Evolutionary conservation across 129 eudicot genomes (phyloP).

Genomic region (Erigeron canadensis): DNA sequence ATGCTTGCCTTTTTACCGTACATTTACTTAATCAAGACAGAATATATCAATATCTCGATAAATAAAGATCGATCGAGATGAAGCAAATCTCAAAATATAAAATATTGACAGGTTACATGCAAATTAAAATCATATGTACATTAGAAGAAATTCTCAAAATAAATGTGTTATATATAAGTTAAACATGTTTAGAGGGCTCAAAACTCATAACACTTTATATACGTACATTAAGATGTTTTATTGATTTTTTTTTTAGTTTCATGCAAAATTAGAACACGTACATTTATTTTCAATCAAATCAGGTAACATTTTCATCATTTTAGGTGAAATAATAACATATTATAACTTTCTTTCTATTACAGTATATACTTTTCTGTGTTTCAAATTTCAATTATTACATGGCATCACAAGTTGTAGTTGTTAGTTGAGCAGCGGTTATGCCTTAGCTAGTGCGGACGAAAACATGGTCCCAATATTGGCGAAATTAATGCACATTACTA

Average conservation of each 20-base stretch:
- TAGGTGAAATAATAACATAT: too few species aligned
- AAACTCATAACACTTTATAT: background rate
- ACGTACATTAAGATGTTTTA: background rate
- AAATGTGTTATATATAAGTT: too few species aligned
- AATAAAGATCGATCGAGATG: too few species aligned
- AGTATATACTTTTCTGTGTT: too few species aligned
- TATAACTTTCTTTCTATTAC: too few species aligned
- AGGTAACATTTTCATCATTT: background rate
- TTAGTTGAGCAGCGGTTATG: background rate
- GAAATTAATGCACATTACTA: background rate
- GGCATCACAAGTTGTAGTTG: too few species aligned
- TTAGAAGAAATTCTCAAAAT: too few species aligned
- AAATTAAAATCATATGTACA: background rate
- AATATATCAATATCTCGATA: too few species aligned
- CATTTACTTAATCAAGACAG: background rate
- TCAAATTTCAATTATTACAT: too few species aligned
- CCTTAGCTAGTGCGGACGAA: background rate
- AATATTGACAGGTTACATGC: too few species aligned
- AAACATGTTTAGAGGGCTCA: background rate
- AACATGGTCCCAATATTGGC: background rate
- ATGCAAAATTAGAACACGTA: background rate
- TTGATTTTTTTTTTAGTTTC: background rate
- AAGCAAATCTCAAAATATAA: too few species aligned
- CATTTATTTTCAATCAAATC: background rate
- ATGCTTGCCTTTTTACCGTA: too few species aligned